These are phyloP conservation scores for Tilletiaria anomala DNA, from an alignment of 1,284 basidiomycete genomes.

Conservation along the genomic window DNA sequence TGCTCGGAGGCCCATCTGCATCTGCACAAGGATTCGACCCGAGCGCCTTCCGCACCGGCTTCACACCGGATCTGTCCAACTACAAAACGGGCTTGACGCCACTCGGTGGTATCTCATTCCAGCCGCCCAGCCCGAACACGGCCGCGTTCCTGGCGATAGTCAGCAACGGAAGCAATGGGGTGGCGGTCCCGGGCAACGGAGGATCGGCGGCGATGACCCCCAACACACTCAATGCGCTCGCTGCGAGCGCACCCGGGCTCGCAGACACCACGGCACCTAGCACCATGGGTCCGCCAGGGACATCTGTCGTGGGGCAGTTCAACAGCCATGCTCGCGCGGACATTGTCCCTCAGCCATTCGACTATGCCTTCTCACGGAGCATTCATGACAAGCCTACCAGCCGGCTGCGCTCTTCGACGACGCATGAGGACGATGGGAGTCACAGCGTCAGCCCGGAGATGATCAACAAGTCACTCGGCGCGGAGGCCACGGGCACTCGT, in stretches of 20 bases:
- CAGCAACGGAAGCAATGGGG: slow-evolving; percentile 42
- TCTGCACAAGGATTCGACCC: slow-evolving; percentile 52
- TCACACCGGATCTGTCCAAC: slow-evolving; percentile 53
- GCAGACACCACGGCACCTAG: not conserved
- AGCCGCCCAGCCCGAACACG: slow-evolving; percentile 74
- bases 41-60: slow-evolving; percentile 51
- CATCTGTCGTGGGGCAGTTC: no score
- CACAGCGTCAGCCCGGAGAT: slow-evolving; percentile 17
- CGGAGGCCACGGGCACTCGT: slow-evolving; percentile 8
- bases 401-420: slow-evolving; percentile 3
- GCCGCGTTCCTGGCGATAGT: slow-evolving; percentile 86
- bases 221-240: slow-evolving; percentile 48
- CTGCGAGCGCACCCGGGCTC: slow-evolving; percentile 1
- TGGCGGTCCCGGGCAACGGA: not conserved
- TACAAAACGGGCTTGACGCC: slow-evolving; percentile 46
- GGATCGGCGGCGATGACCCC: slow-evolving; percentile 54
- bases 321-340: no score
- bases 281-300: not conserved
- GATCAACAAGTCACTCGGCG: slow-evolving; percentile 9
- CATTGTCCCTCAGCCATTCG: no score
- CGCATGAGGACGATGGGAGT: no score
- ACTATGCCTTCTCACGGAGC: slow-evolving; percentile 19
- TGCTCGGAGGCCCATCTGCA: slow-evolving; percentile 67
- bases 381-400: slow-evolving; percentile 5
- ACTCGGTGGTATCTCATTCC: slow-evolving; percentile 48